phyloP scores from a whole-genome alignment of 2,329 filamentous ascomycete genomes.

The Cladophialophora yegresii region DNA sequence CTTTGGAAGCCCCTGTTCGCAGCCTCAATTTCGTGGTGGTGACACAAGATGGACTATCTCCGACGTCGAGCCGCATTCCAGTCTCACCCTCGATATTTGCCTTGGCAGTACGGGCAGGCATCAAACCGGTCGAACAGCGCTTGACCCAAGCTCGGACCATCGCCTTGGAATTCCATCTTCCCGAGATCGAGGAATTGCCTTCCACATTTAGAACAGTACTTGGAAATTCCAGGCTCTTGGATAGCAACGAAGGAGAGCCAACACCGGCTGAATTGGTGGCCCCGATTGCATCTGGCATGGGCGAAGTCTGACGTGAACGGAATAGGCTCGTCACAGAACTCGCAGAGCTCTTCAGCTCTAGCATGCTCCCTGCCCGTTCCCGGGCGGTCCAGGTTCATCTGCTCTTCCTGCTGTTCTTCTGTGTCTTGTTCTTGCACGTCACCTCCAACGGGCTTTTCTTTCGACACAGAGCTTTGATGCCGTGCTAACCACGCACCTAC shows the following conservation, averaged over 20 bases:
- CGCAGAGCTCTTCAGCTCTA: conserved; percentile 28
- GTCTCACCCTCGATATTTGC: conserved; percentile 35
- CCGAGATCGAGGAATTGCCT: conserved; percentile 35
- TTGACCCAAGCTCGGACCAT: conserved; percentile 33
- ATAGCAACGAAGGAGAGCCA: conserved; percentile 36
- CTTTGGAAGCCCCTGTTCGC: conserved; percentile 21
- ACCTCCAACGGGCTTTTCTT: not conserved
- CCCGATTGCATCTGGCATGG: conserved; percentile 28
- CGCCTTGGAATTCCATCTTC: conserved; percentile 29
- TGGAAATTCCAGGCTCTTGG: conserved; percentile 38
- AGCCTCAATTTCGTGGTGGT: conserved; percentile 22
- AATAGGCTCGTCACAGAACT: conserved; percentile 31
- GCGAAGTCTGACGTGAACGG: conserved; percentile 15
- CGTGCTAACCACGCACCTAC: conserved; percentile 3
- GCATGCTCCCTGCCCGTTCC: not conserved
- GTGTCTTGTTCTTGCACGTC: not conserved
- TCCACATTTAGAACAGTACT: conserved; percentile 36
- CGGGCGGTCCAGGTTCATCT: conserved; percentile 5
- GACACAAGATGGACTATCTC: conserved; percentile 24
- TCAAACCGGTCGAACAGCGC: conserved; percentile 35
- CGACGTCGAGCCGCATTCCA: conserved; percentile 32
- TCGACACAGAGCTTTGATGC: not conserved
- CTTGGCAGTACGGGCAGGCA: conserved; percentile 37
- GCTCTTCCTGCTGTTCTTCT: not conserved
- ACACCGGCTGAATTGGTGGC: conserved; percentile 36